Evolutionary conservation across 2,329 filamentous ascomycete species (phyloP).

Genomic region (Hirsutella minnesotensis): DNA sequence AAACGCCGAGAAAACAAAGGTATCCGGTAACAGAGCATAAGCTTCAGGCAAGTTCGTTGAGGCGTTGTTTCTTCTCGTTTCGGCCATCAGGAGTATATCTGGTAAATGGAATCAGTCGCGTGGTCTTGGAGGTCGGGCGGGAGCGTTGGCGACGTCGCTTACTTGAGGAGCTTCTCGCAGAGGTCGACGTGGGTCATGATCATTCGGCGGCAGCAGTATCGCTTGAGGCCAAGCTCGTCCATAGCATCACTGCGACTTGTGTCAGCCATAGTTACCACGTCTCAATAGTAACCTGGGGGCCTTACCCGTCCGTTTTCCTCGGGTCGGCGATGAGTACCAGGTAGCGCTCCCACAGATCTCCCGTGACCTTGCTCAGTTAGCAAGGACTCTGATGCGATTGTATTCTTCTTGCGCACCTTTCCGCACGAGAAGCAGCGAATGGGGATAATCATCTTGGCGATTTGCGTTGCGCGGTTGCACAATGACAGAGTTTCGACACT

Average conservation of each 20-base stretch:
- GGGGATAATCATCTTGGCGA: constrained; percentile 82
- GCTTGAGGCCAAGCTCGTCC: constrained; percentile 83
- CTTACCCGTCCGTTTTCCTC: constrained; percentile 58
- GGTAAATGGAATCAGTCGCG: constrained; percentile 1
- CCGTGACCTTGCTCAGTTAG: constrained; percentile 61
- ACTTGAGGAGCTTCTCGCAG: constrained; percentile 96
- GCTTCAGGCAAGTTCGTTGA: constrained; percentile 22
- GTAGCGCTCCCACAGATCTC: constrained; percentile 95
- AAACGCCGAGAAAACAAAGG: constrained; percentile 21
- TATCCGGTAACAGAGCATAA: constrained; percentile 4
- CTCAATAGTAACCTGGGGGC: not conserved
- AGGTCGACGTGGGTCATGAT: constrained; percentile 98
- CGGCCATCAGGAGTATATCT: constrained; percentile 53
- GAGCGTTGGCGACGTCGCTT: constrained; percentile 20
- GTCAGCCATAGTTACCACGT: not conserved
- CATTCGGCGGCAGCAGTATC: constrained; percentile 98
- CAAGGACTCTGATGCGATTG: constrained; percentile 7
- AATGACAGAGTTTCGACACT: not conserved
- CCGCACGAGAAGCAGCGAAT: constrained; percentile 98
- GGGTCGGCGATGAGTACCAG: constrained; percentile 71
- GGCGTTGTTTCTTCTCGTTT: constrained; percentile 45
- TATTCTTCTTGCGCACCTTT: constrained; percentile 52
- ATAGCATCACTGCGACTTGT: constrained; percentile 67
- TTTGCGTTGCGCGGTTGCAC: not conserved
- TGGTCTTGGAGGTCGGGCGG: not conserved